These are phyloP conservation scores for Gossypium ekmanianum DNA, from an alignment of 345 rosid species.

Conservation along the genomic window DNA sequence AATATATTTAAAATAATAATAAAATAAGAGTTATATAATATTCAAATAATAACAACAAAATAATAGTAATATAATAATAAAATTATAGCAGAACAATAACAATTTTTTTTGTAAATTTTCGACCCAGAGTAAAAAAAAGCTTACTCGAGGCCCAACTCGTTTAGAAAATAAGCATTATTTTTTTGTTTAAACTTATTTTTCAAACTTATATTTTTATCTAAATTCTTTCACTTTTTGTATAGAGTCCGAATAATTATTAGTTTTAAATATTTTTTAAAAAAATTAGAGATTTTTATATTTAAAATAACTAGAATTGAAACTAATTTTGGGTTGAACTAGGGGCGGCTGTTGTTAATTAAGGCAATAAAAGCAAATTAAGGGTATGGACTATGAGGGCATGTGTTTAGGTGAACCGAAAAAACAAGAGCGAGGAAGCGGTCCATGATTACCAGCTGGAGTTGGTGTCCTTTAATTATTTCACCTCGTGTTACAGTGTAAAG, in stretches of 20 bases:
- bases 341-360: not conserved
- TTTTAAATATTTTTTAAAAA: no score
- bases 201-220: accelerated
- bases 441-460: not conserved
- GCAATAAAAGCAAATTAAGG: not conserved
- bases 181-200: no score
- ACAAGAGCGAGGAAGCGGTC: not conserved
- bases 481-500: not conserved
- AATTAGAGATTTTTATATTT: no score
- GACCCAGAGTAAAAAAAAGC: accelerated
- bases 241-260: no score
- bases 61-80: no score
- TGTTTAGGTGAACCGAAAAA: not conserved
- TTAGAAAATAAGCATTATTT: no score
- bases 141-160: accelerated
- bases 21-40: no score
- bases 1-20: accelerated
- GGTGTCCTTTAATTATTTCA: not conserved
- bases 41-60: no score
- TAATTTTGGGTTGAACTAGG: not conserved
- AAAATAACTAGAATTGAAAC: no score
- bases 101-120: no score
- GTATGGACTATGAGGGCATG: not conserved
- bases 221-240: accelerated
- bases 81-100: no score